phyloP scores from a whole-genome alignment of 2,329 filamentous ascomycete species.

The Cytospora piceicola region DNA sequence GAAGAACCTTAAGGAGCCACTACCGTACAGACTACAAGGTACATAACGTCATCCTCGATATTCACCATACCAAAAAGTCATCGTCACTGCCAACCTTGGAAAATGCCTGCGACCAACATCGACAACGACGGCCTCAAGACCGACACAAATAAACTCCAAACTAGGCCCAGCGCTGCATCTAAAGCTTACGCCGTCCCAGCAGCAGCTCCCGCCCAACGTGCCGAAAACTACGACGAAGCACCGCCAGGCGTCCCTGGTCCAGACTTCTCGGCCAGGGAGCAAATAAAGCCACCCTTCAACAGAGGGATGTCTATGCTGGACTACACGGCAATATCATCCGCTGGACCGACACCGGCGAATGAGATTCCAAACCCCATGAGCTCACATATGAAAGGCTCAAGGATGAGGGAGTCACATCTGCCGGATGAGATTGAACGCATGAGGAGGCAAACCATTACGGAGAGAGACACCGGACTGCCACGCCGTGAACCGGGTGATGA shows the following conservation, averaged over 20 bases:
- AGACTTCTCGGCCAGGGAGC: conserved; percentile 14
- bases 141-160: not conserved
- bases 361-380: conserved; percentile 19
- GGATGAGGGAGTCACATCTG: conserved; percentile 25
- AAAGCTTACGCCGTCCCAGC: not conserved
- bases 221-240: conserved; percentile 24
- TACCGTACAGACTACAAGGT: not conserved
- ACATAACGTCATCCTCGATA: not conserved
- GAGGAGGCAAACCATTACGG: conserved; percentile 12
- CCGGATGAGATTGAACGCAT: conserved; percentile 15
- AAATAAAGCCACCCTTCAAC: conserved; percentile 23
- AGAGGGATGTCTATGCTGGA: conserved; percentile 25
- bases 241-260: conserved; percentile 17
- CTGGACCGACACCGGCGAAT: conserved; percentile 22
- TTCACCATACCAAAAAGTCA: not conserved
- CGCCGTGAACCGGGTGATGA: conserved; percentile 10
- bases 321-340: conserved; percentile 25
- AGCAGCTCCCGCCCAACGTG: not conserved
- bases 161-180: not conserved
- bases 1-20: not conserved
- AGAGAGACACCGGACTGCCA: conserved; percentile 8
- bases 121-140: not conserved
- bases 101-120: not conserved
- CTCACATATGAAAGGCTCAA: conserved; percentile 12
- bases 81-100: too few species aligned